Evolutionary conservation across 805 yeast genomes (phyloP), one percentile per base, ranked within the genome.

Genomic region (Jamesozyma rosinii): DNA sequence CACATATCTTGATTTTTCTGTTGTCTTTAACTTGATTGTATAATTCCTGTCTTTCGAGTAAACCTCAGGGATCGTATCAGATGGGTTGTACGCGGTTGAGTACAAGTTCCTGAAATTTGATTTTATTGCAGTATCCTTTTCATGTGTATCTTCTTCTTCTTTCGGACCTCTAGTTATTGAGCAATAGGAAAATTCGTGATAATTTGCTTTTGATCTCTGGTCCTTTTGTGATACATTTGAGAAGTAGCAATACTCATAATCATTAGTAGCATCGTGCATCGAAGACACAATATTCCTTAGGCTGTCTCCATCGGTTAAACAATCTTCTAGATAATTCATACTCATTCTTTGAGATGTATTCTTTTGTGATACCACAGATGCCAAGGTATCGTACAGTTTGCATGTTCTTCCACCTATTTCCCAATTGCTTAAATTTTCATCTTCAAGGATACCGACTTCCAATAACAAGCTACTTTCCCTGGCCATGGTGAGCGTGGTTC

Each of bases 391-490:
- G 29, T 54, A 50, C 6, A 58, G 32, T 26, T 47, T 43, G 32
- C 54, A 50, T 8, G 47, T 35, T 18, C 44, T 43, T 24, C 63
- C 61, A 2, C 54, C 57, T 29, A 52, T 46, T 48, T 56, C 54
- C 66, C 66, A 61, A 29, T 57, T 52, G 2, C 57, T 37, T 21
- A 50, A 19, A 2, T 41, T 27, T n/a, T 42, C 15, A 1, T 64
- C 54, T 3, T 51, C 37, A 3, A 56, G 52, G 13, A 61, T 52
- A 14, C 60, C 54, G 9, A 84, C 22, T 0, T 94, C 90, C 10
- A 85, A 57, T 36, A 75, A 67, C 19, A 85, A 53, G 6, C 82
- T 71, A 0, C 80, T 67, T 41, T 66, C 64, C 32, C 69, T 68
- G 18, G 75, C 52, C 8, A 81, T 54, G 9, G 70, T 72, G 2